A percentile compares a stretch with the other conserved stretches of the same genome.
Evolutionary conservation across 2,329 filamentous ascomycete species (phyloP).

Genomic region (Ascosphaera apis): DNA sequence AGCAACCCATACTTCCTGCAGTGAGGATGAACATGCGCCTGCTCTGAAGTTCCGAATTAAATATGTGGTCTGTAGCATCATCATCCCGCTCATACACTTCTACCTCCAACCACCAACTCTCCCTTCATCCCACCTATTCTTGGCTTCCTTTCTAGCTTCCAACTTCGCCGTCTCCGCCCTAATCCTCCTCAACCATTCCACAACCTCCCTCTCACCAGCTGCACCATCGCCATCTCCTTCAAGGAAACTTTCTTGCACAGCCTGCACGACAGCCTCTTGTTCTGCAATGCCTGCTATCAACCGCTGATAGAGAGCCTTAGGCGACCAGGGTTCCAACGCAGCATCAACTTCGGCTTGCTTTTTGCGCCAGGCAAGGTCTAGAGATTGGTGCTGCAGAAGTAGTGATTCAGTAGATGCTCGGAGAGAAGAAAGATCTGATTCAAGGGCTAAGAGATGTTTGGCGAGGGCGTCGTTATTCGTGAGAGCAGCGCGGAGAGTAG

Average conservation of each 20-base stretch:
- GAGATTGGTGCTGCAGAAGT: conserved; percentile 57
- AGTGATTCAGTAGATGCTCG: conserved; percentile 56
- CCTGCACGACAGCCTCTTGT: conserved; percentile 58
- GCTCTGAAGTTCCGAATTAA: too few species aligned
- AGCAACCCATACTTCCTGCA: too few species aligned
- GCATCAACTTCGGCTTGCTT: conserved; percentile 79
- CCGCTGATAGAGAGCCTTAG: conserved; percentile 64
- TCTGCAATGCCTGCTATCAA: conserved; percentile 56
- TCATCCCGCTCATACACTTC: too few species aligned
- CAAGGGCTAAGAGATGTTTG: conserved; percentile 17
- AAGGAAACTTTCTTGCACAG: conserved; percentile 81
- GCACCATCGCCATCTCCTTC: conserved; percentile 32
- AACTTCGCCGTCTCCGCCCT: conserved; percentile 57
- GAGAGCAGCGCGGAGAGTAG: conserved; percentile 40
- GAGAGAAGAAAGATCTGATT: conserved; percentile 24
- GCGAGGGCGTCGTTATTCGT: conserved; percentile 50
- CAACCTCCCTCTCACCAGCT: conserved; percentile 58
- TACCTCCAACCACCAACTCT: conserved; percentile 84
- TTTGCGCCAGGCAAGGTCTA: conserved; percentile 78
- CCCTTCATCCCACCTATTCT: conserved; percentile 88
- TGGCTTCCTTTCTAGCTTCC: conserved; percentile 64
- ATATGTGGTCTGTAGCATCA: too few species aligned
- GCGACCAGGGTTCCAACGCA: conserved; percentile 63
- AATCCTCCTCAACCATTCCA: conserved; percentile 64
- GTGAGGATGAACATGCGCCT: too few species aligned